Base-by-base conservation (phyloP, 192 early-diverging fungal species). In the Backusella tuberculispora region DNA sequence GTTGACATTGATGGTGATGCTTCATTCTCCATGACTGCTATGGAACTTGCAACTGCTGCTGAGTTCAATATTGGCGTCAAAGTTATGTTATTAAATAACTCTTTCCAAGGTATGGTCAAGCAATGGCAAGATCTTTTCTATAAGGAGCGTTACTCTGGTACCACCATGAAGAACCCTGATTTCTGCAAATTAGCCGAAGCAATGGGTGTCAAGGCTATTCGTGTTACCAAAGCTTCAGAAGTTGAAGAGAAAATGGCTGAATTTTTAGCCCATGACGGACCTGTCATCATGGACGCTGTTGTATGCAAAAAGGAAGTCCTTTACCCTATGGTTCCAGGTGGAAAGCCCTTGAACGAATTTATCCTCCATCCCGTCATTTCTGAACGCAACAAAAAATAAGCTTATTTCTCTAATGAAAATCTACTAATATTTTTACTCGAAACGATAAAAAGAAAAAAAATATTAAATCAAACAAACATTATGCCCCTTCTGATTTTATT, bases 1-100 rank as follows among this genome's bases (percentile, higher is more conserved):
- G 90, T 99, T 78, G 96, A 98, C 81, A 94, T 99, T 86, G 98
- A 99, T 84, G 98, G 98, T 47, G 98, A 99, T 86, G 97, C 96
- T 47, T 96, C 94, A 37, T 96, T 99, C 89, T 96, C 91, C 34
- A 99, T 99, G 98, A 98, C 98, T 0, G 97, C 91, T 17, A 98
- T 98, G 95, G 98, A 99, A 81, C 82, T 99, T 83, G 95, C 94
- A 79, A 99, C 98, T 0, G 96, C 96, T 8, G 89, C 95, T n/a
- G 95, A 98, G 85, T 98, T 92, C 88, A 94, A 97, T 80, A 97
- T 99, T 83, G 93, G 91, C 47, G 96, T 97, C 81, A 99, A 99
- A 89, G 94, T 97, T 41, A 81, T 99, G 12, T 87, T 99, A 69
- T 86, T 99, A 34, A 98, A 99, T 89, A 99, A 99, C 82, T 94